Percentiles rank a stretch among this genome's conserved stretches.
Evolutionary conservation across 306 rosid genomes (phyloP).

Genomic region (Castanospermum australe): DNA sequence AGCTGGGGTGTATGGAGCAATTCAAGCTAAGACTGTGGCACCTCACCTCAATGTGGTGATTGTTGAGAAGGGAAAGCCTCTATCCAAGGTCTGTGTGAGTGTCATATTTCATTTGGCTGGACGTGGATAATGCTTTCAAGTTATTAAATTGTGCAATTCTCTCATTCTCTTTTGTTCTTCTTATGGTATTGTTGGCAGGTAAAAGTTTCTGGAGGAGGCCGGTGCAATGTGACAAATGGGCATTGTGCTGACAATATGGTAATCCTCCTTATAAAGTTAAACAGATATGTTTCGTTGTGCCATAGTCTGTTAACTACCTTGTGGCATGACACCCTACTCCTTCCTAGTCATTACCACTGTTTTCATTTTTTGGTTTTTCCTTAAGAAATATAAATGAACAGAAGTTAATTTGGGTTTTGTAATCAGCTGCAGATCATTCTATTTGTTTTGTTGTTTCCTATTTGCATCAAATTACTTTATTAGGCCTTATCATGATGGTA

Average conservation of each 20-base stretch:
- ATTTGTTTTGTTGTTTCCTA: conserved; percentile 8
- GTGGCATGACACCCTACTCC: not conserved
- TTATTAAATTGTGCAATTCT: conserved; percentile 5
- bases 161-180: not conserved
- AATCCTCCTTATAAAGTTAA: conserved; percentile 7
- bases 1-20: conserved; percentile 91
- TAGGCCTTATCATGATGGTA: not conserved
- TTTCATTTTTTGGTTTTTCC: not conserved
- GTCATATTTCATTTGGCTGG: not conserved
- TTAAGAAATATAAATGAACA: not conserved
- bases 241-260: conserved; percentile 71
- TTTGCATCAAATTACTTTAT: conserved; percentile 15
- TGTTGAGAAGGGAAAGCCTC: conserved; percentile 78
- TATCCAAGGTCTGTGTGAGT: conserved; percentile 78
- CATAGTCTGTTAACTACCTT: conserved; percentile 2
- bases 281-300: not conserved
- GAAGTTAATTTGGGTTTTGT: not conserved
- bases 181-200: conserved; percentile 53
- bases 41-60: conserved; percentile 66
- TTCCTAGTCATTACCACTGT: not conserved
- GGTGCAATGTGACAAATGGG: conserved; percentile 96
- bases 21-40: conserved; percentile 84
- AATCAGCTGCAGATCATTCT: not conserved
- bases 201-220: conserved; percentile 89
- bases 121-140: not conserved